A percentile compares a stretch with the other conserved stretches of the same genome.
Conservation (phyloP, 2,329 filamentous ascomycete genomes). For the Furcasterigmium sp. region DNA sequence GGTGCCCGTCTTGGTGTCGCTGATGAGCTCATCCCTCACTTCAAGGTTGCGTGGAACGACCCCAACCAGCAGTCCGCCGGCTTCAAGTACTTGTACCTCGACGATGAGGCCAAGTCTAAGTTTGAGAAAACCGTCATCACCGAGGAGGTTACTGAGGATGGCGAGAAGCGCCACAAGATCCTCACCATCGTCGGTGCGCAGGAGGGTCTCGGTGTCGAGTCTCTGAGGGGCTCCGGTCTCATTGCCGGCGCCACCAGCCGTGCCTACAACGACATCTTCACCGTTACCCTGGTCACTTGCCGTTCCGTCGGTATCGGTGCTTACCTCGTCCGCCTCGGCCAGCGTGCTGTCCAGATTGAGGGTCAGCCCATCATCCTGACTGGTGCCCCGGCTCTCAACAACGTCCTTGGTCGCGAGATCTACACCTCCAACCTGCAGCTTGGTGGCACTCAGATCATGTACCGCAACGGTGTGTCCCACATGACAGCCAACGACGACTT, state of each 20-base stretch:
- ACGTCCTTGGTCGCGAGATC: conserved; percentile 93
- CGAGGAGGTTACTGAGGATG: conserved; percentile 78
- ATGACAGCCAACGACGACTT: conserved; percentile 98
- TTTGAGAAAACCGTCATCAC: conserved; percentile 70
- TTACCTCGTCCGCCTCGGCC: conserved; percentile 95
- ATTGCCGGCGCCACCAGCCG: conserved; percentile 96
- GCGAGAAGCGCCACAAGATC: conserved; percentile 90
- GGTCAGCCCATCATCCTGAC: conserved; percentile 98
- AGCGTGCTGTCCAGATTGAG: conserved; percentile 98
- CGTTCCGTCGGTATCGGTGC: conserved; percentile 98
- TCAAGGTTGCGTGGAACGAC: conserved; percentile 96
- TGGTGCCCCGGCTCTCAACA: conserved; percentile 95
- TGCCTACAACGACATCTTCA: conserved; percentile 99
- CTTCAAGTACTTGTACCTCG: conserved; percentile 96
- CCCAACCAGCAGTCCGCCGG: conserved; percentile 72
- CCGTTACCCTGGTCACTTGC: conserved; percentile 93
- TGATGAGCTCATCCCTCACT: conserved; percentile 93
- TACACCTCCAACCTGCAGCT: conserved; percentile 99
- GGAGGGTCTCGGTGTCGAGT: conserved; percentile 96
- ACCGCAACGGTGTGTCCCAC: conserved; percentile 98
- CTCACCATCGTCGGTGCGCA: conserved; percentile 89
- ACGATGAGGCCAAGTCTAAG: conserved; percentile 76
- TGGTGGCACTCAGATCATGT: conserved; percentile 99
- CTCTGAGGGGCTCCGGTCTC: conserved; percentile 90
- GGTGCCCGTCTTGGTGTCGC: conserved; percentile 96